Percentiles rank a stretch among this genome's conserved stretches.
Evolutionary conservation across 148 eudicot genomes (phyloP).

Genomic region (Nyssa sinensis): DNA sequence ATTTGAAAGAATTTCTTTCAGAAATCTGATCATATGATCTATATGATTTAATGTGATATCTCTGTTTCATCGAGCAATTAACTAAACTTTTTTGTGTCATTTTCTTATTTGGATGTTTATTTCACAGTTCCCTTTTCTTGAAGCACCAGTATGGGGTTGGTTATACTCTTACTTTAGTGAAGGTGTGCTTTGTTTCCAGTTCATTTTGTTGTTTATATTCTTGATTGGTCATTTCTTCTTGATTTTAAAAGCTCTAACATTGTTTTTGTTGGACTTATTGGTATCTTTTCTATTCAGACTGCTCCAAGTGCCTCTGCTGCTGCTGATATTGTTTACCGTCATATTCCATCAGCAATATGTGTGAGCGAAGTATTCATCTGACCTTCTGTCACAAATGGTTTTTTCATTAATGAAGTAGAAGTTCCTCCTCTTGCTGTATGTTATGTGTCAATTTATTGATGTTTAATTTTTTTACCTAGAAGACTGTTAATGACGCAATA

Average conservation of each 20-base stretch:
- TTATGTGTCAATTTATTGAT: background rate
- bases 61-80: background rate
- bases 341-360: conserved; percentile 85
- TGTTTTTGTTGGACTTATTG: conserved; percentile 8
- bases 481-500: background rate
- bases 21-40: conserved; percentile 5
- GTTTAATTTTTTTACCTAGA: background rate
- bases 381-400: conserved; percentile 11
- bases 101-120: conserved; percentile 5
- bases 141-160: conserved; percentile 99
- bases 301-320: conserved; percentile 79
- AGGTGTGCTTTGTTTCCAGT: conserved; percentile 44
- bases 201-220: background rate
- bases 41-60: background rate
- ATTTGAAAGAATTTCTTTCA: background rate
- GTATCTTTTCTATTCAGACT: conserved; percentile 41
- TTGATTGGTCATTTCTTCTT: conserved; percentile 5
- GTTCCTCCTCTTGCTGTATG: background rate
- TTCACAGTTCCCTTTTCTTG: conserved; percentile 80
- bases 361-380: conserved; percentile 75
- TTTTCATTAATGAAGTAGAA: background rate
- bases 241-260: conserved; percentile 12
- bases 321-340: conserved; percentile 77
- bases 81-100: conserved; percentile 1
- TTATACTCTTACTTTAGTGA: conserved; percentile 94